Evolutionary conservation across 495 filamentous ascomycete genomes (phyloP).

Genomic region (Penicillium diatomitis): DNA sequence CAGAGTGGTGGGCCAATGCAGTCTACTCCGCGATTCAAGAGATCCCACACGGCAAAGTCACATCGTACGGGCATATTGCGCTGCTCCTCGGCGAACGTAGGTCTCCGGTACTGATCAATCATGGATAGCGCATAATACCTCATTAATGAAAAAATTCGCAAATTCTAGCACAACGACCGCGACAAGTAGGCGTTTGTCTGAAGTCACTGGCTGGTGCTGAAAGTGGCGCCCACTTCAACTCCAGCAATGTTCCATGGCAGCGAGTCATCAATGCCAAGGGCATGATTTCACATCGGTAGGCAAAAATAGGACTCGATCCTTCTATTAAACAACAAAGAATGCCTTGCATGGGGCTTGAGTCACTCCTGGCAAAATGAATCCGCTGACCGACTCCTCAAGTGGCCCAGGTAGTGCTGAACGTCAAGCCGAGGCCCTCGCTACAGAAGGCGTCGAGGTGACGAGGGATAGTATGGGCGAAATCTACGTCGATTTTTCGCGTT

Average conservation of each 20-base stretch:
- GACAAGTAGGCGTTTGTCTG: conserved; percentile 81
- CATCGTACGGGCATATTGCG: conserved; percentile 85
- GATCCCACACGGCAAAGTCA: conserved; percentile 75
- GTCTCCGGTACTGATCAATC: neutral
- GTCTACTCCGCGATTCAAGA: conserved; percentile 80
- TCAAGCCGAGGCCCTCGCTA: conserved; percentile 57
- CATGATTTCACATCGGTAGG: conserved; percentile 71
- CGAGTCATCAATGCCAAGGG: conserved; percentile 83
- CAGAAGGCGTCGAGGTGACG: conserved; percentile 61
- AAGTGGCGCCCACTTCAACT: conserved; percentile 46
- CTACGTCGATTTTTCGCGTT: conserved; percentile 54
- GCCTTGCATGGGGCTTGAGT: too few relatives aligned
- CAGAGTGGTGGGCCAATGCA: conserved; percentile 69
- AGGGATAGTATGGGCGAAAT: conserved; percentile 59
- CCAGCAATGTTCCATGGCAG: conserved; percentile 85
- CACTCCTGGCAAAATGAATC: neutral
- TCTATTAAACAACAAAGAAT: too few relatives aligned
- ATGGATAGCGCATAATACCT: neutral
- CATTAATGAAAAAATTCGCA: neutral
- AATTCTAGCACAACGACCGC: conserved; percentile 51
- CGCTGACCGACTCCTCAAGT: conserved; percentile 25
- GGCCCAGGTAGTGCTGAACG: conserved; percentile 57
- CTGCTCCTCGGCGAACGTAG: conserved; percentile 66
- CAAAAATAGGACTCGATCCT: neutral
- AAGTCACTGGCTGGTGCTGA: conserved; percentile 63